Evolutionary conservation across 2,329 filamentous ascomycete genomes (phyloP), one percentile per base, ranked within the genome.

Genomic region (Alternaria sp.): DNA sequence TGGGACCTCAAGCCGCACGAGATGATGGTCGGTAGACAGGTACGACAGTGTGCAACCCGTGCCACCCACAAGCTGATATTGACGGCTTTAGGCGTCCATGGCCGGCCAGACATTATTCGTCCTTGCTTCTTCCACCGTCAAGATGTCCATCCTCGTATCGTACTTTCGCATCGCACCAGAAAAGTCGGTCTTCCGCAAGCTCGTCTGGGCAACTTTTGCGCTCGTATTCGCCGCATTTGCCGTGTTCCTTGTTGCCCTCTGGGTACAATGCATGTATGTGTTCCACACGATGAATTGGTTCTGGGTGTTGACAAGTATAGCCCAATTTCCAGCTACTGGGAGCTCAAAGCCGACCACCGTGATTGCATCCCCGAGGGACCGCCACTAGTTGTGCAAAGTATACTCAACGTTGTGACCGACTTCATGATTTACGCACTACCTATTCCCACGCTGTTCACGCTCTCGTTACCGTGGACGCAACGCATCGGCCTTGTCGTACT

Each of bases 281-380:
- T 31, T 41, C 46, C 33, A 23, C 21, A 14, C 8, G 5, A 34
- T 41, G 8, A 11, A n/a, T 3, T 37, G 4, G 31, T 44, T 37
- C 44, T n/a, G 21, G 21, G 26, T 54, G 48, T 68, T 75, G 59
- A 75, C 63, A 23, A n/a, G 34, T 13, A n/a, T 42, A 82, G 80
- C 14, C 80, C 80, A 3, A 77, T 81, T 13, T 68, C 74, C 39
- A 76, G 78, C 48, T 82, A 82, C 54, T 83, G 81, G 81, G 69
- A 69, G 23, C 75, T 80, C 37, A 73, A 74, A 9, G 66, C 76
- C 24, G 69, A 58, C 65, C 73, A 67, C 60, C 69, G 56, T 50
- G 72, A 78, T 54, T 83, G 81, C 63, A 70, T 82, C 28, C 71
- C 81, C 13, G 81, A 83, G 72, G 80, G 80, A 17, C 75, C 74